Evolutionary conservation across 83 land plant species (phyloP), one percentile per base, ranked within the genome.

Genomic region (Picea mariana): DNA sequence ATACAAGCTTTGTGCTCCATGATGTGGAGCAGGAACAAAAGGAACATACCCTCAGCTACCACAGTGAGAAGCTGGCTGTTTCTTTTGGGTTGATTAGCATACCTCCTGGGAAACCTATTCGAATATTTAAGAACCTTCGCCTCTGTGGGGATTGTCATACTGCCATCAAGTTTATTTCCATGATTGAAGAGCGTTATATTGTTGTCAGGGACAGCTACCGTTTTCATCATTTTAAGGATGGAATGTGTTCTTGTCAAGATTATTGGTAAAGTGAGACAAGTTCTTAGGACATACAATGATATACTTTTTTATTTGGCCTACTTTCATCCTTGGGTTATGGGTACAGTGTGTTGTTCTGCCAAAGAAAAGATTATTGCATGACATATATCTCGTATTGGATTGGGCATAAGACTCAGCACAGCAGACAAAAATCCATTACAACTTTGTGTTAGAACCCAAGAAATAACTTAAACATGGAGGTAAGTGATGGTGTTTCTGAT

Each of bases 21-120:
- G 65, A 27, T 72, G 78, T 69, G 42, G 85, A 85, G 18, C 23
- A 47, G 40, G 42, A 75, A 15, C 20, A 61, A 52, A 44, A 81
- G 60, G 77, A 82, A 44, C 65, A 82, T n/a, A 9, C 17, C 15
- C 63, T 80, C 24, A 64, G 68, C 47, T 31, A 26, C 58, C 83
- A 72, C 21, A 82, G 77, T 59, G 83, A 82, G 38, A 60, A 75
- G 31, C 59, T 80, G 68, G 82, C 82, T 24, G 47, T 80, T 18
- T 69, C 82, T 17, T 63, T 80, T n/a, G 82, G 82, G 12, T 5
- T 75, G 27, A 82, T 73, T 20, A 82, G 79, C 64, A 82, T 62
- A 47, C 40, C 77, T 75, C 52, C 40, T 44, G 83, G 79, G 52
- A 59, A 13, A 26, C 63, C 80, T 49, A 27, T 82, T 63, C 72